Conservation (phyloP, 2,329 filamentous ascomycete genomes). For the Penicillium glabrum region DNA sequence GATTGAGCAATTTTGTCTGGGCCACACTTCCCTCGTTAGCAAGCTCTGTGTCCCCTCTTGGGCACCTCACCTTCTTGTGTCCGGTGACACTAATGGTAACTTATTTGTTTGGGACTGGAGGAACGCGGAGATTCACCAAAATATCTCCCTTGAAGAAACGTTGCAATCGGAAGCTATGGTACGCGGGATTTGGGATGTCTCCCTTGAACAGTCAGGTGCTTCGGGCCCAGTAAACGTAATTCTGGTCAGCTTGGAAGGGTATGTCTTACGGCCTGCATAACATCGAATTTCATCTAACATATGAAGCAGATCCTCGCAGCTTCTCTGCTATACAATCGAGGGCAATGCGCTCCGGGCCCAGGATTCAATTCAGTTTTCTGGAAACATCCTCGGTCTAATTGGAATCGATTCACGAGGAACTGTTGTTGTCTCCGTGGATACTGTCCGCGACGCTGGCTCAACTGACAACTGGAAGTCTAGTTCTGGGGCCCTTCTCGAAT, state of each 20-base stretch:
- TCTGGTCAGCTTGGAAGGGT: slow-evolving; percentile 62
- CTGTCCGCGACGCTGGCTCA: slow-evolving; percentile 53
- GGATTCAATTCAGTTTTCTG: slow-evolving; percentile 57
- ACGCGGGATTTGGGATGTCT: slow-evolving; percentile 51
- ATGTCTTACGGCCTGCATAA: slow-evolving; percentile 28
- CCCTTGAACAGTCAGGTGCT: slow-evolving; percentile 19
- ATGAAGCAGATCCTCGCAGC: slow-evolving; percentile 61
- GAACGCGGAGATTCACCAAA: slow-evolving; percentile 34
- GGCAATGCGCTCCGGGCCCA: slow-evolving; percentile 52
- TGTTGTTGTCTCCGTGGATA: slow-evolving; percentile 55
- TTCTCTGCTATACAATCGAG: slow-evolving; percentile 66
- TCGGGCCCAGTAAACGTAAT: slow-evolving; percentile 28
- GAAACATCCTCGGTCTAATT: slow-evolving; percentile 65
- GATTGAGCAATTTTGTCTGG: slow-evolving; percentile 86
- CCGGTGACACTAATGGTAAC: slow-evolving; percentile 80
- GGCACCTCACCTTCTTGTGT: slow-evolving; percentile 67
- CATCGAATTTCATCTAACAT: slow-evolving; percentile 28
- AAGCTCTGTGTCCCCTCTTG: slow-evolving; percentile 65
- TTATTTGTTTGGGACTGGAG: slow-evolving; percentile 84
- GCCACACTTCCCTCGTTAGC: slow-evolving; percentile 82
- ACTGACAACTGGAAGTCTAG: slow-evolving; percentile 40
- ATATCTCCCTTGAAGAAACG: slow-evolving; percentile 26
- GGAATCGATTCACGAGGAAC: slow-evolving; percentile 27
- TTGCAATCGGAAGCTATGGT: slow-evolving; percentile 44
- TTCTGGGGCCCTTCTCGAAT: slow-evolving; percentile 29